These are phyloP conservation scores for Rosa lucieae DNA, from an alignment of 306 rosid genomes.

Conservation along the genomic window DNA sequence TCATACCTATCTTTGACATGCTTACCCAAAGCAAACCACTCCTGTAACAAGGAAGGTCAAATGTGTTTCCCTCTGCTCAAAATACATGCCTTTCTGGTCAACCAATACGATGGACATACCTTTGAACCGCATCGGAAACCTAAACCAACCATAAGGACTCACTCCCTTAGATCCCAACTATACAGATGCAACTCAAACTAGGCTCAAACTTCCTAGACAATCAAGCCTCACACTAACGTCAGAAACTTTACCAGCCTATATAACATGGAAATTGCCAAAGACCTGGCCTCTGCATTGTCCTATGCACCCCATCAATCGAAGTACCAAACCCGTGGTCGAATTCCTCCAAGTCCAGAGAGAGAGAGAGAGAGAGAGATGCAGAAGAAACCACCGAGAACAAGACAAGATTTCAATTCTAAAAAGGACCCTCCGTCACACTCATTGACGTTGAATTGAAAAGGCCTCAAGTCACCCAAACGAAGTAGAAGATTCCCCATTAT, in stretches of 20 bases:
- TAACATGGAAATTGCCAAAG: not conserved
- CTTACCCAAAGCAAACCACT: not conserved
- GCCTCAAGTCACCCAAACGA: not conserved
- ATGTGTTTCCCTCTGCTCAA: not conserved
- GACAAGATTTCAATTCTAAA: constrained; percentile 38
- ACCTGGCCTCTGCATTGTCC: not conserved
- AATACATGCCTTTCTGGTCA: not conserved
- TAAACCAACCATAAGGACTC: not conserved
- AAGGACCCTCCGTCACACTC: not conserved
- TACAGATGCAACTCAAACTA: not conserved
- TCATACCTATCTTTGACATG: not conserved
- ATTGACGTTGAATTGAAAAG: not conserved
- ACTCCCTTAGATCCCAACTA: not conserved
- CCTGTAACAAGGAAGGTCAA: not conserved
- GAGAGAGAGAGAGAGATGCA: too few relatives aligned
- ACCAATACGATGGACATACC: not conserved
- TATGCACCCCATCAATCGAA: not conserved
- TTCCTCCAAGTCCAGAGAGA: constrained; percentile 15
- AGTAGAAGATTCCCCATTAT: not conserved
- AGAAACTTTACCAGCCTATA: not conserved
- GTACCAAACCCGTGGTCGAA: constrained; percentile 13
- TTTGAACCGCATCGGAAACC: not conserved
- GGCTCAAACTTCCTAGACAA: not conserved
- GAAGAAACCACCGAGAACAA: constrained; percentile 11
- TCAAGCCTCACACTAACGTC: not conserved